Evolutionary conservation across 2,329 filamentous ascomycete species (phyloP).

Genomic region (Ambrosiella beaveri): DNA sequence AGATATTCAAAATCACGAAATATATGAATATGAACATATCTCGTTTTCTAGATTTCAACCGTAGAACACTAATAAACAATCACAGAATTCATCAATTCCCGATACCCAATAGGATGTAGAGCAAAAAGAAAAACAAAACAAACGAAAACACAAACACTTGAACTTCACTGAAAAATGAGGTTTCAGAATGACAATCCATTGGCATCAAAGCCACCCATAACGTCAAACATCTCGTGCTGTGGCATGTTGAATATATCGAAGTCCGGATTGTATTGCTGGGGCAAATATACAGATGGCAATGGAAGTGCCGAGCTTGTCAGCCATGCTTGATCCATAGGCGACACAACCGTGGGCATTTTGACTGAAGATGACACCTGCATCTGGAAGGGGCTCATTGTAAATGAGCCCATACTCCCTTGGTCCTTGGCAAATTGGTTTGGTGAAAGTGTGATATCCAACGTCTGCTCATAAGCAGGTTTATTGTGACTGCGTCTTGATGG

Average conservation of each 20-base stretch:
- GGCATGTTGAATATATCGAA: slow-evolving; percentile 4
- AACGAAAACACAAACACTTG: not conserved
- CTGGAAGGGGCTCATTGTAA: not conserved
- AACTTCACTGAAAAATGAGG: not conserved
- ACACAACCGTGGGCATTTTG: not conserved
- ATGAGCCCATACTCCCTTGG: not conserved
- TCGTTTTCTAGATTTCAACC: too few relatives aligned
- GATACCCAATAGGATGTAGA: not conserved
- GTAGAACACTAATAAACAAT: too few relatives aligned
- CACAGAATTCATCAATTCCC: too few relatives aligned
- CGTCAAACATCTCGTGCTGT: not conserved
- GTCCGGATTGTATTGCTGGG: not conserved
- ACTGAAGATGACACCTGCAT: not conserved
- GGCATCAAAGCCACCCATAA: not conserved
- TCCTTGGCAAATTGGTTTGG: not conserved
- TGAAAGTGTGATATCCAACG: not conserved
- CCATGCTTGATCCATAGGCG: not conserved
- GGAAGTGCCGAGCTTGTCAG: not conserved
- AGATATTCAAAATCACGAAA: not conserved
- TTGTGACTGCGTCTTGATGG: not conserved
- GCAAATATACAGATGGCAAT: not conserved
- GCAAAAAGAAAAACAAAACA: not conserved
- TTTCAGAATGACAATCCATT: not conserved
- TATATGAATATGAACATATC: too few relatives aligned
- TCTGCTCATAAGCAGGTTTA: not conserved